Evolutionary conservation across 495 filamentous ascomycete genomes (phyloP).

Genomic region (Penicillium macrosclerotiorum): DNA sequence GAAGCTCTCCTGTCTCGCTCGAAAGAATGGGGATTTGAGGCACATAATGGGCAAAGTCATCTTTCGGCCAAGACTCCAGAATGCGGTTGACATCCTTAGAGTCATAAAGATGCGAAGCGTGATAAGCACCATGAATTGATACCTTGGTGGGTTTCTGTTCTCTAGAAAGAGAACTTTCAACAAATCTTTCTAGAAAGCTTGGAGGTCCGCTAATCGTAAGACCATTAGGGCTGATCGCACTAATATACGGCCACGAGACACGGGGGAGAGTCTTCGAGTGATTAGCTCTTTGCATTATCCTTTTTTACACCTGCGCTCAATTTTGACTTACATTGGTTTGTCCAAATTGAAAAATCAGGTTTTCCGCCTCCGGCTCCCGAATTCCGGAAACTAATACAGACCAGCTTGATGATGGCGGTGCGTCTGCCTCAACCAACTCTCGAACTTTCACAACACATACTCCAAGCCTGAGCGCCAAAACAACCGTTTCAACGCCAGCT

Average conservation of each 20-base stretch:
- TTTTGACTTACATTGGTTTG: slow-evolving; percentile 47
- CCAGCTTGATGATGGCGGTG: slow-evolving; percentile 32
- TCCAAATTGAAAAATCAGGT: slow-evolving; percentile 25
- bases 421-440: slow-evolving; percentile 30
- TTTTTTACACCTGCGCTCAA: slow-evolving; percentile 34
- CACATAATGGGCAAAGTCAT: slow-evolving; percentile 41
- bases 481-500: slow-evolving; percentile 65
- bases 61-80: slow-evolving; percentile 37
- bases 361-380: slow-evolving; percentile 23
- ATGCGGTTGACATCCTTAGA: slow-evolving; percentile 60
- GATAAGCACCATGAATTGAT: slow-evolving; percentile 77
- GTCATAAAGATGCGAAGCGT: slow-evolving; percentile 71
- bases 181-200: slow-evolving; percentile 54
- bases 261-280: slow-evolving; percentile 52
- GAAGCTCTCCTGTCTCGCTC: slow-evolving; percentile 48
- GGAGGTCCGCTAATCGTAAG: slow-evolving; percentile 82
- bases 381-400: slow-evolving; percentile 41
- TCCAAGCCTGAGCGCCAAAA: slow-evolving; percentile 72
- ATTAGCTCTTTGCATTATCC: slow-evolving; percentile 20
- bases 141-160: slow-evolving; percentile 59
- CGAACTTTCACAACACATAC: slow-evolving; percentile 50
- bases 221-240: slow-evolving; percentile 65
- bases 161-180: slow-evolving; percentile 50
- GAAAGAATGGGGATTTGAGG: slow-evolving; percentile 59
- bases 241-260: slow-evolving; percentile 68